Conservation (phyloP, 768 basidiomycete species). For the Boletus coccyginus region DNA sequence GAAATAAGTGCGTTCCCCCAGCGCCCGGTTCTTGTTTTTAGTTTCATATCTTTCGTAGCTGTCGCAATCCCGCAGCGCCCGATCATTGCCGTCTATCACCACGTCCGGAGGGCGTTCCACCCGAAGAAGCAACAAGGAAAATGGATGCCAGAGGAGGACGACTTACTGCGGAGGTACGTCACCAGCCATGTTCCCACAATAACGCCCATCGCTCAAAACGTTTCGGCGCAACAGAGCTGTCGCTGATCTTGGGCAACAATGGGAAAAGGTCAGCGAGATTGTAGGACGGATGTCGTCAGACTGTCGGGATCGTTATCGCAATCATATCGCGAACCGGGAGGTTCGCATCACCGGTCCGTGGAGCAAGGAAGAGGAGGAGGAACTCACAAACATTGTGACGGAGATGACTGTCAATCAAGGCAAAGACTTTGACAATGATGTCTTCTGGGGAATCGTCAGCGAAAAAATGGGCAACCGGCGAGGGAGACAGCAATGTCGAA, state of each 20-base stretch:
- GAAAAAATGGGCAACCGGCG: slow-evolving; percentile 74
- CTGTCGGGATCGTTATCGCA: slow-evolving; percentile 83
- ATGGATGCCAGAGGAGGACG: slow-evolving; percentile 70
- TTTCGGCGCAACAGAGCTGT: slow-evolving; percentile 53
- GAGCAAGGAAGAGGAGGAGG: slow-evolving; percentile 77
- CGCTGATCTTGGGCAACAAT: slow-evolving; percentile 64
- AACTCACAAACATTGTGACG: slow-evolving; percentile 70
- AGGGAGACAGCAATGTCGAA: slow-evolving; percentile 80
- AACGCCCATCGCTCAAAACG: slow-evolving; percentile 1
- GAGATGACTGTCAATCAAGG: slow-evolving; percentile 72
- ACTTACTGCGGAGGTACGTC: slow-evolving; percentile 56
- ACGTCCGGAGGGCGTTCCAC: slow-evolving; percentile 67
- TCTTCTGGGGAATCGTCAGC: slow-evolving; percentile 80
- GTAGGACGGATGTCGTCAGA: slow-evolving; percentile 79
- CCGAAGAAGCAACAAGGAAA: slow-evolving; percentile 67
- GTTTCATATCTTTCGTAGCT: slow-evolving; percentile 41
- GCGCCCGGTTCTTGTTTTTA: background rate
- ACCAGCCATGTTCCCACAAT: background rate
- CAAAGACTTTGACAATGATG: slow-evolving; percentile 71
- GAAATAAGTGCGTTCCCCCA: slow-evolving; percentile 60
- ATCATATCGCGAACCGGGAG: slow-evolving; percentile 71
- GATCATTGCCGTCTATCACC: slow-evolving; percentile 81
- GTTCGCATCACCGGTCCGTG: slow-evolving; percentile 65
- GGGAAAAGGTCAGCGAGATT: slow-evolving; percentile 70
- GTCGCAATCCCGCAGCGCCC: slow-evolving; percentile 70